Evolutionary conservation across 1,139 yeast genomes (phyloP), one percentile per base, ranked within the genome.

Genomic region (Scheffersomyces insectosa): DNA sequence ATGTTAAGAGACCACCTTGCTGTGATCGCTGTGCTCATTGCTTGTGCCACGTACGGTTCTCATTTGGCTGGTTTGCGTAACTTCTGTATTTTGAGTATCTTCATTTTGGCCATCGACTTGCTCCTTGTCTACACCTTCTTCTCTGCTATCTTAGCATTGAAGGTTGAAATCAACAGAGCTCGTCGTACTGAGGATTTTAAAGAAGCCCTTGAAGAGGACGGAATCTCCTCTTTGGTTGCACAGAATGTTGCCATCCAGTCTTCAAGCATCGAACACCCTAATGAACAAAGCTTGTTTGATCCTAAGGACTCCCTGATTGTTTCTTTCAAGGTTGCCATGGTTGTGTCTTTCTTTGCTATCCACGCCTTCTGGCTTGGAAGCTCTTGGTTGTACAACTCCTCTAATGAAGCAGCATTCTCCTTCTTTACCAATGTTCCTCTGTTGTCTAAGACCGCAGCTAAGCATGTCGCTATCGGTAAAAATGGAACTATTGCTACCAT

Each of bases 141-240:
- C 64, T 77, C 96, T 11, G 93, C 97, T 2, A 82, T 90, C 41
- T 78, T 93, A 54, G 85, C 96, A 1, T 77, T 93, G 65, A 93
- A 93, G 66, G 82, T 95, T 36, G 98, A 95, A 66, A 89, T 93
- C 60, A 83, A 83, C 60, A 77, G 90, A 51, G 96, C 95, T 47
- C 89, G 93, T 66, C 83, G 91, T 54, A 87, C 93, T 40, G 85
- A 90, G 47, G 80, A 83, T 45, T 79, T 91, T 60, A 84, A 87
- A 59, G 83, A 81, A 53, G 93, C 90, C 16, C 74, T 93, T 53
- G 96, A 91, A 68, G 99, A 93, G 63, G 99, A 95, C 57, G 99
- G 99, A 16, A 80, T 93, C 34, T 79, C 89, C 37, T 82, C 82
- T 42, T 70, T 75, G 46, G 88, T 88, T 37, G 97, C 80, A 8